Conservation (phyloP, 495 filamentous ascomycete genomes). For the Aspergillus leporis region DNA sequence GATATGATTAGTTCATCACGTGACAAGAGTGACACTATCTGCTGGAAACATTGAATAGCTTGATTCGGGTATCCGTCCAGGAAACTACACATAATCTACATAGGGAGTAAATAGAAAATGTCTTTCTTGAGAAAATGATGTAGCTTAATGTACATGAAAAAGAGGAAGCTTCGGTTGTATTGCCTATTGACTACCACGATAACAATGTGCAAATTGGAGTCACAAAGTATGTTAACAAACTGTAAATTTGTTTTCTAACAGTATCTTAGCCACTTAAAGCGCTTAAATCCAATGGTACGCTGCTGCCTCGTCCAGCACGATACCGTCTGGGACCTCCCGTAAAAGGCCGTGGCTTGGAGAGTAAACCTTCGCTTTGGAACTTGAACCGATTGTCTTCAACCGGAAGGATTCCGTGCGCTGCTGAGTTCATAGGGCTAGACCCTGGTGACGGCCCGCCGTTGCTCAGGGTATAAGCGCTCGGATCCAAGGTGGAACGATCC, state of each 20-base stretch:
- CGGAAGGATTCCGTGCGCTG: conserved; percentile 46
- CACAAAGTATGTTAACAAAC: background rate
- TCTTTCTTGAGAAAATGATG: background rate
- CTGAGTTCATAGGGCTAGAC: conserved; percentile 29
- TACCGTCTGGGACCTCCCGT: conserved; percentile 71
- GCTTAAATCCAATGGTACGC: conserved; percentile 85
- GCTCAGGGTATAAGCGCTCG: conserved; percentile 74
- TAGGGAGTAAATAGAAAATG: too few relatives aligned
- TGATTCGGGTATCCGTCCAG: background rate
- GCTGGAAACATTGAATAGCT: background rate
- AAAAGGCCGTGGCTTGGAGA: conserved; percentile 85
- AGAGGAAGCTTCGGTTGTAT: conserved; percentile 4
- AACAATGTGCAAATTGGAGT: conserved; percentile 5
- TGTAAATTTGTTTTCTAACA: background rate
- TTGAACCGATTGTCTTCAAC: conserved; percentile 85
- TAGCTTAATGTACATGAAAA: conserved; percentile 1
- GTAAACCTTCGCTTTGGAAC: conserved; percentile 76
- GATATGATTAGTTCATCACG: background rate
- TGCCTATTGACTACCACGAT: conserved; percentile 5
- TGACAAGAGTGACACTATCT: background rate
- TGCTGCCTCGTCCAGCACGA: conserved; percentile 87
- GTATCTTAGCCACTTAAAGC: conserved; percentile 32
- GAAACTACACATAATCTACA: too few relatives aligned
- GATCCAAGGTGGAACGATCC: conserved; percentile 63
- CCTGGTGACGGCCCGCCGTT: conserved; percentile 50